These are phyloP conservation scores for Tephrocybe sp. DNA, from an alignment of 768 basidiomycete genomes.

Conservation along the genomic window DNA sequence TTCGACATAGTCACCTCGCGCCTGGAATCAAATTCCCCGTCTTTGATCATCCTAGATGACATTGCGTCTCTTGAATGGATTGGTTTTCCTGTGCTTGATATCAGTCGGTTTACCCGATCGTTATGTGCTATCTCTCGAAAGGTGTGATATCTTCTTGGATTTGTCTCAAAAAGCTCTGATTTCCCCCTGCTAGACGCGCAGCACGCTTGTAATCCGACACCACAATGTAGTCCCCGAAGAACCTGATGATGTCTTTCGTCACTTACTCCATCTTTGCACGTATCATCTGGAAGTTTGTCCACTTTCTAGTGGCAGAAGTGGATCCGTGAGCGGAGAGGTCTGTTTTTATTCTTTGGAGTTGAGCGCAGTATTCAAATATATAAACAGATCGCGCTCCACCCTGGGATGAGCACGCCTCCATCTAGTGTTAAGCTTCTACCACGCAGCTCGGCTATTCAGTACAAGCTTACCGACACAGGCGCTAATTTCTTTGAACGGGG, in stretches of 20 bases:
- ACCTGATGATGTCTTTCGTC: constrained; percentile 57
- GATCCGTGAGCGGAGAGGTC: constrained; percentile 77
- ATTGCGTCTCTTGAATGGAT: constrained; percentile 70
- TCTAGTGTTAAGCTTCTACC: constrained; percentile 41
- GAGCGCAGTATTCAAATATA: neutral
- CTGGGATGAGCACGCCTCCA: constrained; percentile 40
- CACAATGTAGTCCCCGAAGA: constrained; percentile 56
- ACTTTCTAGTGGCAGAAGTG: constrained; percentile 72
- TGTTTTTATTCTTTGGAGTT: neutral
- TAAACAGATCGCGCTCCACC: constrained; percentile 58
- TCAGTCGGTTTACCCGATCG: constrained; percentile 60
- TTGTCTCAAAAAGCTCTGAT: neutral
- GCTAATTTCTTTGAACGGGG: constrained; percentile 73
- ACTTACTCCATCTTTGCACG: constrained; percentile 58
- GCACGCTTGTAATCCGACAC: constrained; percentile 61
- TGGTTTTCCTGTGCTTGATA: constrained; percentile 49
- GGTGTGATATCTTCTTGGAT: constrained; percentile 30
- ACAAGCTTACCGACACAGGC: constrained; percentile 63
- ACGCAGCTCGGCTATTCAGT: constrained; percentile 62
- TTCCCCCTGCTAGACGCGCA: constrained; percentile 37
- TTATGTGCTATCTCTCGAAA: constrained; percentile 53
- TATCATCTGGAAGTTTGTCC: constrained; percentile 74
- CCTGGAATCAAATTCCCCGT: constrained; percentile 17
- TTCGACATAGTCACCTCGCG: constrained; percentile 33
- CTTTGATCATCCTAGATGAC: constrained; percentile 69